Percentiles rank a stretch among this genome's conserved stretches.
phyloP scores from a whole-genome alignment of 2,329 filamentous ascomycete genomes.

The Tolypocladium pustulatum region DNA sequence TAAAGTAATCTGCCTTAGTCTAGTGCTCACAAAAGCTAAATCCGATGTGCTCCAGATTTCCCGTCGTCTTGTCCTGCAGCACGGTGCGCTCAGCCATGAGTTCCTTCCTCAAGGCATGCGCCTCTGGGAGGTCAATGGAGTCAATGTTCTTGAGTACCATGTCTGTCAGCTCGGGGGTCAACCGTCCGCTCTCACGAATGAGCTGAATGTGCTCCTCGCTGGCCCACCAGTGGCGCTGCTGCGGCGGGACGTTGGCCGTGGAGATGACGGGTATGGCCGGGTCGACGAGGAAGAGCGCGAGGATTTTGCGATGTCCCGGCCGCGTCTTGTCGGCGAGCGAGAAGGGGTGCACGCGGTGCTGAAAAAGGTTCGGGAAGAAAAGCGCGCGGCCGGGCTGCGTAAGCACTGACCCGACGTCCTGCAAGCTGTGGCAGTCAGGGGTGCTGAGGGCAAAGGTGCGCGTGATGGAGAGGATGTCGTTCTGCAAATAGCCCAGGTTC shows the following conservation, averaged over 20 bases:
- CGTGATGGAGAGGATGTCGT: slow-evolving; percentile 21
- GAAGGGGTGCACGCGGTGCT: slow-evolving; percentile 43
- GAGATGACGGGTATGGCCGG: slow-evolving; percentile 34
- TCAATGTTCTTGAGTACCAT: not conserved
- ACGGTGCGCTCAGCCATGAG: slow-evolving; percentile 16
- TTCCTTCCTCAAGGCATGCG: slow-evolving; percentile 12
- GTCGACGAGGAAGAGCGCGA: slow-evolving; percentile 52
- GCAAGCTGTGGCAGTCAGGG: slow-evolving; percentile 9
- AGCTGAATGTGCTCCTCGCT: not conserved
- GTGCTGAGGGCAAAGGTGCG: slow-evolving; percentile 21
- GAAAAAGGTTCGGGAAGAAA: slow-evolving; percentile 43
- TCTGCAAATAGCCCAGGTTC: slow-evolving; percentile 18
- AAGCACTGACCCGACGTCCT: slow-evolving; percentile 34
- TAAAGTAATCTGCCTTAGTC: too few species aligned
- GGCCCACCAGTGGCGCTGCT: slow-evolving; percentile 28
- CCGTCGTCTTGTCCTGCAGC: slow-evolving; percentile 2
- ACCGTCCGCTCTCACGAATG: not conserved
- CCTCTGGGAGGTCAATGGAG: slow-evolving; percentile 8
- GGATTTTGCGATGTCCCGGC: slow-evolving; percentile 47
- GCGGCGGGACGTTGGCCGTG: slow-evolving; percentile 33
- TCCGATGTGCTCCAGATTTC: not conserved
- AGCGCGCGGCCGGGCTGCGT: slow-evolving; percentile 38
- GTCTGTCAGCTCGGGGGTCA: not conserved
- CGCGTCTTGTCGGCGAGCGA: slow-evolving; percentile 36
- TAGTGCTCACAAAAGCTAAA: slow-evolving; percentile 17